Percentiles rank a stretch among this genome's conserved stretches.
Conservation (phyloP, 2,329 filamentous ascomycete species). For the Cadophora luteo-olivacea region DNA sequence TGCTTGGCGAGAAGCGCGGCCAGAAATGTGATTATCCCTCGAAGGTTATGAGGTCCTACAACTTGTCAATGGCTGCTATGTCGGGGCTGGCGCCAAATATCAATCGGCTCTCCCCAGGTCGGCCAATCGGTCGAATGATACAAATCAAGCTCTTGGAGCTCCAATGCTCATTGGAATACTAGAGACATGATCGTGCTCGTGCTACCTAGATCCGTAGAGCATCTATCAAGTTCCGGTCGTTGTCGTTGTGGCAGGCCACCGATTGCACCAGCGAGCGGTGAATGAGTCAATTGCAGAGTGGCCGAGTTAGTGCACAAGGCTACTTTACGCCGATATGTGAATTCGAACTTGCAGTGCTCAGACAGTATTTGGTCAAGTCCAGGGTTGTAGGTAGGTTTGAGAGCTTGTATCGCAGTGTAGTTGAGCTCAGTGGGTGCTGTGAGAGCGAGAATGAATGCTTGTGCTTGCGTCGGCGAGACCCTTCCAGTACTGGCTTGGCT, state of each 20-base stretch:
- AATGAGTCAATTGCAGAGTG: neutral
- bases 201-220: neutral
- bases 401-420: neutral
- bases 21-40: neutral
- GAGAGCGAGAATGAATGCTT: too few species aligned
- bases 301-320: neutral
- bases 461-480: too few species aligned
- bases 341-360: neutral
- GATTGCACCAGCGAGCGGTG: neutral
- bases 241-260: neutral
- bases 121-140: neutral
- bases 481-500: too few species aligned
- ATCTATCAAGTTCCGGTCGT: neutral
- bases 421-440: too few species aligned
- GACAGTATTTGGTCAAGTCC: too few species aligned
- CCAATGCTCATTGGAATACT: slow-evolving; percentile 1
- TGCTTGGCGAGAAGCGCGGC: neutral
- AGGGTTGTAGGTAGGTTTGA: neutral
- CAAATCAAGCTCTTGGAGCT: neutral
- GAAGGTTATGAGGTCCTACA: neutral
- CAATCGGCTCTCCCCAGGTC: neutral
- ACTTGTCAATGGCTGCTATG: neutral
- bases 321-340: neutral
- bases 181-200: slow-evolving; percentile 9
- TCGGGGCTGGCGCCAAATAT: too few species aligned